Conservation (phyloP, 176 grass and related monocot species). For the Raddia distichophylla region DNA sequence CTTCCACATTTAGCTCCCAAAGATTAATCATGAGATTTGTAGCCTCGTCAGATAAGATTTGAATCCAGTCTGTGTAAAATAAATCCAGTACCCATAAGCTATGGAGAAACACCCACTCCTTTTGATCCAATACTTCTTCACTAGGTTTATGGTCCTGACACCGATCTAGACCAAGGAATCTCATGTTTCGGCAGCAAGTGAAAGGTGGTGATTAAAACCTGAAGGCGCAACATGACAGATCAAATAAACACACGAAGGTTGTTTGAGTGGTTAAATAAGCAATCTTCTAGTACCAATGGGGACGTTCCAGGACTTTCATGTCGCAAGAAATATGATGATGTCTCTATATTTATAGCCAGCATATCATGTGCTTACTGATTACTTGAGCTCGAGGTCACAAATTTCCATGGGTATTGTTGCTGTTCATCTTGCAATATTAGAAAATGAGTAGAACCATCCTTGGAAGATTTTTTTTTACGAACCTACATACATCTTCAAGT, state of each 20-base stretch:
- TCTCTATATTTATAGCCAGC: background rate
- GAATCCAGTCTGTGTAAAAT: slow-evolving; percentile 15
- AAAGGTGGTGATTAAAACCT: slow-evolving; percentile 14
- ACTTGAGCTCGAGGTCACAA: background rate
- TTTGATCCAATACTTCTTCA: background rate
- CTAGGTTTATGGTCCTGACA: background rate
- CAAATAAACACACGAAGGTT: background rate
- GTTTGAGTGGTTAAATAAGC: background rate
- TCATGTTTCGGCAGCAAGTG: background rate
- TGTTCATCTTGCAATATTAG: background rate
- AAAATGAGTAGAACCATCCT: background rate
- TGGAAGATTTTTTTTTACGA: too few relatives aligned
- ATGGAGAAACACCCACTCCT: background rate
- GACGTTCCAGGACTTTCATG: background rate
- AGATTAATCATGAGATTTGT: background rate
- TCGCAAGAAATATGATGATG: slow-evolving; percentile 10
- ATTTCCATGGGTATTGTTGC: slow-evolving; percentile 11
- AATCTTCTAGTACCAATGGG: background rate
- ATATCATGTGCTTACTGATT: background rate
- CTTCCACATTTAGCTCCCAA: slow-evolving; percentile 14
- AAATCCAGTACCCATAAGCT: slow-evolving; percentile 2
- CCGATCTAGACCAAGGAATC: background rate
- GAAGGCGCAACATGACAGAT: background rate
- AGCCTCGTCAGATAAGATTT: background rate
- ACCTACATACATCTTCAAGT: background rate